Evolutionary conservation across 2,329 filamentous ascomycete species (phyloP).

Genomic region (Herpotrichia juniperi): DNA sequence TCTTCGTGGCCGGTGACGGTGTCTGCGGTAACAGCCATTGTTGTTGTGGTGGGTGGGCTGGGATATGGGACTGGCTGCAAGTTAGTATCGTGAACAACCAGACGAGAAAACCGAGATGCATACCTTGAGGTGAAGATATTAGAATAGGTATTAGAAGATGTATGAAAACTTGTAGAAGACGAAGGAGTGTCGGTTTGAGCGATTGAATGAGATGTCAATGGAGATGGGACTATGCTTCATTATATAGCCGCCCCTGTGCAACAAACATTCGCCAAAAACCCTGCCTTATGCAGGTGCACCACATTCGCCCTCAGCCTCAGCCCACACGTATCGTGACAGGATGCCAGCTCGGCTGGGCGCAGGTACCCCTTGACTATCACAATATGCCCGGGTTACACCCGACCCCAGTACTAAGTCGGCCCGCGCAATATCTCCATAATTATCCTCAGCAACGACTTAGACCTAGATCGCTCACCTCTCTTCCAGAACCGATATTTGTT

Average conservation of each 20-base stretch:
- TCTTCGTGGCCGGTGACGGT: constrained; percentile 17
- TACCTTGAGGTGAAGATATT: too few relatives aligned
- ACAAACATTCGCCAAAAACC: not conserved
- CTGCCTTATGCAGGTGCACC: constrained; percentile 3
- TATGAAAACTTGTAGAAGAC: constrained; percentile 4
- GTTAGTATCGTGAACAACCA: not conserved
- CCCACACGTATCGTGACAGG: constrained; percentile 7
- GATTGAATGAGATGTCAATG: not conserved
- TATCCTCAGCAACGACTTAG: not conserved
- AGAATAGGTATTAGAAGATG: not conserved
- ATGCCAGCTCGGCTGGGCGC: not conserved
- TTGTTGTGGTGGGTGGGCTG: not conserved
- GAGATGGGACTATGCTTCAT: not conserved
- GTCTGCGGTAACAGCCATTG: constrained; percentile 16
- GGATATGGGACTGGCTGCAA: not conserved
- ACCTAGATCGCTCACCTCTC: too few relatives aligned
- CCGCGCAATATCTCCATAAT: not conserved
- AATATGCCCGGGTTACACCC: not conserved
- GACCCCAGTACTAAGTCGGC: not conserved
- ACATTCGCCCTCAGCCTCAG: constrained; percentile 4
- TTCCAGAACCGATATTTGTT: too few relatives aligned
- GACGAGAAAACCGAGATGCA: not conserved
- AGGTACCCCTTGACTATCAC: not conserved
- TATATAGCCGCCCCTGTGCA: constrained; percentile 2
- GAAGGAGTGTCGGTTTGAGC: not conserved